These are phyloP conservation scores for Claviceps sp. DNA, from an alignment of 2,329 filamentous ascomycete genomes.

Conservation along the genomic window DNA sequence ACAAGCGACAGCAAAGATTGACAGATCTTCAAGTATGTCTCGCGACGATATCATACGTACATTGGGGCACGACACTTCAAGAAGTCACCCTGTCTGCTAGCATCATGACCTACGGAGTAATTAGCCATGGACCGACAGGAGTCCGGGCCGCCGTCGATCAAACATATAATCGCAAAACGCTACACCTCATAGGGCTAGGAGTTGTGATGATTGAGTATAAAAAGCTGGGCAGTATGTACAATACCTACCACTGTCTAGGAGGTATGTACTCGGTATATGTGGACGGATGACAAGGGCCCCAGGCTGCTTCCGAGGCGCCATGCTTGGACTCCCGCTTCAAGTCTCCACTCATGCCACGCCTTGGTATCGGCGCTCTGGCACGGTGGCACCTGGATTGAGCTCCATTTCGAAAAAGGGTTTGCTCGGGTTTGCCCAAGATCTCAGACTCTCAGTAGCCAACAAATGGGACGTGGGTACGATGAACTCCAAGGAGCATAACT, in stretches of 20 bases:
- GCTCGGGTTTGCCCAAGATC: background rate
- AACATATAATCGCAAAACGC: background rate
- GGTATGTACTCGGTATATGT: background rate
- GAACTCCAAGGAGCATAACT: slow-evolving; percentile 3
- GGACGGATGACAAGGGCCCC: background rate
- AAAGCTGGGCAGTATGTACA: slow-evolving; percentile 1
- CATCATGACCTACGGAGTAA: background rate
- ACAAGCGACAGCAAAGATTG: background rate
- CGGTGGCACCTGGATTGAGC: background rate
- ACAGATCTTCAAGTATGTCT: background rate
- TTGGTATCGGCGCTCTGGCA: background rate
- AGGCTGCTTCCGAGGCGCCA: slow-evolving; percentile 13
- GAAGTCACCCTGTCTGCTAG: background rate
- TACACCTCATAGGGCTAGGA: slow-evolving; percentile 5
- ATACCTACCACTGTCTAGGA: too few relatives aligned
- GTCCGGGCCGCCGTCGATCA: slow-evolving; percentile 3
- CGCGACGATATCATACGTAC: background rate
- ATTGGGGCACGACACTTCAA: background rate
- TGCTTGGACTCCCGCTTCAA: slow-evolving; percentile 11
- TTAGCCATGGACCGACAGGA: slow-evolving; percentile 2
- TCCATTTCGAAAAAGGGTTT: background rate
- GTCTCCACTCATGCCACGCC: slow-evolving; percentile 9
- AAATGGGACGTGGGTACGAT: slow-evolving; percentile 1
- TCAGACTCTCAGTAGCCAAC: background rate
- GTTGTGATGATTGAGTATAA: background rate